These are phyloP conservation scores for Zopfia rhizophila DNA, from an alignment of 2,329 filamentous ascomycete species.

Conservation along the genomic window DNA sequence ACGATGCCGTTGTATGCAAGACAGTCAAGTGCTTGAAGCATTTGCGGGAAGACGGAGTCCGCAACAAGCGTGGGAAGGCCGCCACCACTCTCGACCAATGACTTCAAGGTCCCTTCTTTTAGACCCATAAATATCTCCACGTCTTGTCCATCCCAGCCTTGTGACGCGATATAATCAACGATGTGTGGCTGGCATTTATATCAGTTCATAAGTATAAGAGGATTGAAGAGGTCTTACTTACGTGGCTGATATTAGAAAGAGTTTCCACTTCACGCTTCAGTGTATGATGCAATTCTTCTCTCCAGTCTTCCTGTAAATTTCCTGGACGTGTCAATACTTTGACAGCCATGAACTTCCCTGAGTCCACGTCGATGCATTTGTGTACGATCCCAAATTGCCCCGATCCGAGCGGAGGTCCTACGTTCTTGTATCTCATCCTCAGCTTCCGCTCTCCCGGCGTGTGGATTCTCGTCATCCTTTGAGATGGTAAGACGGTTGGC, in stretches of 20 bases:
- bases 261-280: conserved; percentile 7
- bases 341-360: conserved; percentile 2
- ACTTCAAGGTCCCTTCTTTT: conserved; percentile 8
- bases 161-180: conserved; percentile 19
- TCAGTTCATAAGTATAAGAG: too few species aligned
- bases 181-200: too few species aligned
- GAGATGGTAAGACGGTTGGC: conserved; percentile 2
- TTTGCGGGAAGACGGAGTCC: conserved; percentile 14
- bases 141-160: conserved; percentile 2
- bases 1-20: conserved; percentile 22
- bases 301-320: too few species aligned
- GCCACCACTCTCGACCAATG: conserved; percentile 1
- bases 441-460: background rate
- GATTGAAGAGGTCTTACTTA: too few species aligned
- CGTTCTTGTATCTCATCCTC: conserved; percentile 5
- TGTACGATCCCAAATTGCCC: conserved; percentile 3
- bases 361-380: conserved; percentile 11
- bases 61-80: background rate
- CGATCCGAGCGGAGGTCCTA: background rate
- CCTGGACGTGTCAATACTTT: too few species aligned
- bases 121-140: conserved; percentile 15
- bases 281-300: too few species aligned
- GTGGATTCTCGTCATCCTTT: conserved; percentile 1
- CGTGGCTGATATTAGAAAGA: conserved; percentile 9
- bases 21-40: conserved; percentile 33